These are phyloP conservation scores for Omphalotus guepiniiformis DNA, from an alignment of 768 basidiomycete genomes.

Conservation along the genomic window DNA sequence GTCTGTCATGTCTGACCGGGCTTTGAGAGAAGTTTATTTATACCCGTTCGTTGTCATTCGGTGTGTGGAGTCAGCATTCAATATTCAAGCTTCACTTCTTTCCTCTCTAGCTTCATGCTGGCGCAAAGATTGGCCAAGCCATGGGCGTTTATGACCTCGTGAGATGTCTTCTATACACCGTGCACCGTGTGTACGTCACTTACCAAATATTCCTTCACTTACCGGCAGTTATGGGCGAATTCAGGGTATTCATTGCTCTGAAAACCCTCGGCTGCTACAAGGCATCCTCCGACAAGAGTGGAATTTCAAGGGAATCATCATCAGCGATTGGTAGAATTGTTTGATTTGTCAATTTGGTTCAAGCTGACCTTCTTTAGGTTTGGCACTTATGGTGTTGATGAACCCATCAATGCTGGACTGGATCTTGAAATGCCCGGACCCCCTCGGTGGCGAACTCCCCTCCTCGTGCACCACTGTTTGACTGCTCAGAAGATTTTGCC, in stretches of 20 bases:
- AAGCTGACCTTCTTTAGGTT: conserved; percentile 40
- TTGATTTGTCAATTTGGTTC: neutral
- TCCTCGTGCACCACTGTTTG: conserved; percentile 35
- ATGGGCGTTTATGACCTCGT: conserved; percentile 65
- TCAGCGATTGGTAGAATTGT: conserved; percentile 68
- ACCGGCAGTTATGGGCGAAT: conserved; percentile 68
- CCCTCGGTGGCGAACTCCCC: conserved; percentile 59
- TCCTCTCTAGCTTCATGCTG: conserved; percentile 50
- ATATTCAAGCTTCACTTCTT: conserved; percentile 3
- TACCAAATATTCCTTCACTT: no score
- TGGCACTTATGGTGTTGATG: conserved; percentile 68
- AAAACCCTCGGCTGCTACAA: conserved; percentile 56
- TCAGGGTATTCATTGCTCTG: conserved; percentile 66
- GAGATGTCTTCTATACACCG: conserved; percentile 9
- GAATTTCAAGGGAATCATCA: conserved; percentile 64
- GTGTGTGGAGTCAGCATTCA: neutral
- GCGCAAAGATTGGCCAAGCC: conserved; percentile 61
- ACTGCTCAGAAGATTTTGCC: conserved; percentile 47
- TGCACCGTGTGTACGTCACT: neutral
- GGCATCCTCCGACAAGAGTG: conserved; percentile 71
- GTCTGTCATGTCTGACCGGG: conserved; percentile 60
- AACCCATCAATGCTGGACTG: conserved; percentile 66
- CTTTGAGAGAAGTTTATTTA: conserved; percentile 69
- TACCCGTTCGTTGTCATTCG: conserved; percentile 49
- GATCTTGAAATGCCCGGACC: conserved; percentile 79